phyloP scores from a whole-genome alignment of 768 basidiomycete species.

The Tulasnella sp. region DNA sequence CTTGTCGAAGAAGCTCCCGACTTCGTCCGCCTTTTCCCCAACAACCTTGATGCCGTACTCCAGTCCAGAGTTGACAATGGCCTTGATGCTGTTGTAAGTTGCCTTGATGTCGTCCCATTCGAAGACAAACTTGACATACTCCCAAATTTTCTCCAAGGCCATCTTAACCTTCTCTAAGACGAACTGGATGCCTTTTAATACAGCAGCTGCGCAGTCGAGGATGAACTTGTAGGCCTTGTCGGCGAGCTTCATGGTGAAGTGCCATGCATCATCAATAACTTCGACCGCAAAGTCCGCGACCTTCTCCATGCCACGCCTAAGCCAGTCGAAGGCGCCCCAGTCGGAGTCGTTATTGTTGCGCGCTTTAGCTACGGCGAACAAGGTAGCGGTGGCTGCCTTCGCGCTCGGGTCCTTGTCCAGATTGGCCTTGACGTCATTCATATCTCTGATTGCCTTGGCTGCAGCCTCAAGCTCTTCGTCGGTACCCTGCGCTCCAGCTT shows the following conservation, averaged over 20 bases:
- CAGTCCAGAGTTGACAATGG: constrained; percentile 20
- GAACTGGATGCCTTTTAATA: not conserved
- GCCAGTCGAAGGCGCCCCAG: not conserved
- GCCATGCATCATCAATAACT: not conserved
- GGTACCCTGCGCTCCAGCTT: constrained; percentile 13
- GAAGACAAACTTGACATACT: constrained; percentile 26
- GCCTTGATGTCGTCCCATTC: constrained; percentile 27
- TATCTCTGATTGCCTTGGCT: not conserved
- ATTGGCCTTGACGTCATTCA: not conserved
- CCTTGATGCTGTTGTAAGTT: constrained; percentile 12
- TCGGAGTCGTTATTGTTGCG: not conserved
- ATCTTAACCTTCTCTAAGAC: constrained; percentile 21
- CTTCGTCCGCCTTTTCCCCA: not conserved
- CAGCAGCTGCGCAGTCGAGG: constrained; percentile 1
- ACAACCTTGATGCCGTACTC: constrained; percentile 3
- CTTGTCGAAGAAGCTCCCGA: not conserved
- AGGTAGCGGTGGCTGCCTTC: not conserved
- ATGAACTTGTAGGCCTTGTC: not conserved
- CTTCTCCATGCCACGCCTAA: not conserved
- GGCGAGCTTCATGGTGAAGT: not conserved
- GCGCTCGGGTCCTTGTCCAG: not conserved
- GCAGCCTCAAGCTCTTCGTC: constrained; percentile 19
- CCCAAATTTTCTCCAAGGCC: not conserved
- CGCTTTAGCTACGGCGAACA: not conserved
- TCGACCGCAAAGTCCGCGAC: not conserved